Percentiles rank a stretch among this genome's conserved stretches.
Conservation (phyloP, 2,329 filamentous ascomycete genomes). For the Botryotinia convoluta region DNA sequence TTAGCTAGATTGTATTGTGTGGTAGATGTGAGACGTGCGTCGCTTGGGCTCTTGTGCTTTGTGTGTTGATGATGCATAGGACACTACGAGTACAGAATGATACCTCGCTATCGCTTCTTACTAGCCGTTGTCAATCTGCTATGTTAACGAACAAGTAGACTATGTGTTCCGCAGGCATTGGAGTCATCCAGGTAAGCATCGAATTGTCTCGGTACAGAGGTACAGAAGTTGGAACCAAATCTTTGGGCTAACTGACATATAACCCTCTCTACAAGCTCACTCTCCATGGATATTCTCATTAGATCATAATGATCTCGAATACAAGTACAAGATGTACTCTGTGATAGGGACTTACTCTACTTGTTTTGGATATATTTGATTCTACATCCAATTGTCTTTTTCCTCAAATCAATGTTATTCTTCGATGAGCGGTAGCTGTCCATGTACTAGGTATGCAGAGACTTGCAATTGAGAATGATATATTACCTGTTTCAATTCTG, state of each 20-base stretch:
- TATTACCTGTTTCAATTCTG: accelerated
- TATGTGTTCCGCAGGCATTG: too few species aligned
- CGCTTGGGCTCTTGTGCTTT: background rate
- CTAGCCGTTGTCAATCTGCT: background rate
- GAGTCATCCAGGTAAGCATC: background rate
- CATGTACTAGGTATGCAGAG: background rate
- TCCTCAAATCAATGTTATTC: too few species aligned
- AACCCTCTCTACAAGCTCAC: background rate
- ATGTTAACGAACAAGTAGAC: too few species aligned
- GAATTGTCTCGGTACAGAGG: background rate
- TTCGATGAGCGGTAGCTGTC: too few species aligned
- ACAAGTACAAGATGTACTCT: too few species aligned
- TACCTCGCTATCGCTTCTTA: background rate
- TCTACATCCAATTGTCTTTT: too few species aligned
- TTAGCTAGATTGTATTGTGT: background rate
- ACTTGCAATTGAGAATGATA: background rate
- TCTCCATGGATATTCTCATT: background rate
- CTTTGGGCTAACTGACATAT: background rate
- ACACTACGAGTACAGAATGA: background rate
- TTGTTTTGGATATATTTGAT: too few species aligned
- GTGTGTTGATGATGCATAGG: background rate
- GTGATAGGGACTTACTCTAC: too few species aligned
- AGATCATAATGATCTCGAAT: too few species aligned
- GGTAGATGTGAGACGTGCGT: background rate
- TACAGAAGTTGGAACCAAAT: too few species aligned